phyloP scores from a whole-genome alignment of 2,329 filamentous ascomycete species.

The Aspergillus sp. region DNA sequence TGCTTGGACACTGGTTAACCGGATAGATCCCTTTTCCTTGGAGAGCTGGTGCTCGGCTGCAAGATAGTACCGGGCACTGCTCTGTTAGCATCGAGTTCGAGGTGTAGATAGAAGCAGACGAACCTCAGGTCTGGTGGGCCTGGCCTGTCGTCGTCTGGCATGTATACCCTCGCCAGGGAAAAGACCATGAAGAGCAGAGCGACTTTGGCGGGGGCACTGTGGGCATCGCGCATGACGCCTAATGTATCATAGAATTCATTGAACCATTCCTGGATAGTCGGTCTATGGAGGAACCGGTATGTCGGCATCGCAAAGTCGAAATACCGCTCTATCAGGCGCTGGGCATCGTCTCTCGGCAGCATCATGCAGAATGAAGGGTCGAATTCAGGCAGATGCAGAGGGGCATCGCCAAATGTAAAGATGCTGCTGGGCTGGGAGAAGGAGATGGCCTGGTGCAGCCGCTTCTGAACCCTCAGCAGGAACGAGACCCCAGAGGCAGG shows the following conservation, averaged over 20 bases:
- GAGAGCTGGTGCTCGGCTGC: constrained; percentile 35
- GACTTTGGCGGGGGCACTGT: constrained; percentile 40
- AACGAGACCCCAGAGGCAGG: constrained; percentile 24
- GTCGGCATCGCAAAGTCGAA: constrained; percentile 49
- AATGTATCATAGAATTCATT: constrained; percentile 44
- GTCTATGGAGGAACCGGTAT: constrained; percentile 47
- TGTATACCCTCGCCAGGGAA: constrained; percentile 1
- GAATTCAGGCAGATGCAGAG: constrained; percentile 41
- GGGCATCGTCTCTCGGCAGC: constrained; percentile 31
- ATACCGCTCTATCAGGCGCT: constrained; percentile 38
- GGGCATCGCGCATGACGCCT: constrained; percentile 40
- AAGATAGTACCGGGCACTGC: constrained; percentile 3
- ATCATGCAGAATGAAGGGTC: constrained; percentile 47
- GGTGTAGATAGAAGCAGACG: not conserved
- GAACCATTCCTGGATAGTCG: constrained; percentile 45
- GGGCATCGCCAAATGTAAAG: constrained; percentile 41
- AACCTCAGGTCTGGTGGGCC: constrained; percentile 1
- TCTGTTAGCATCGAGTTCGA: not conserved
- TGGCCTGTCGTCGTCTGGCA: constrained; percentile 4
- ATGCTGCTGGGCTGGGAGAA: constrained; percentile 5
- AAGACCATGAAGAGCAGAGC: constrained; percentile 13
- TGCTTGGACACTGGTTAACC: constrained; percentile 44
- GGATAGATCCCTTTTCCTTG: constrained; percentile 41
- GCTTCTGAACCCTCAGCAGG: constrained; percentile 21
- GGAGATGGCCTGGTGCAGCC: constrained; percentile 13